A percentile compares a stretch with the other conserved stretches of the same genome.
These are phyloP conservation scores for Daedaleopsis nitida DNA, from an alignment of 768 basidiomycete species.

Conservation along the genomic window DNA sequence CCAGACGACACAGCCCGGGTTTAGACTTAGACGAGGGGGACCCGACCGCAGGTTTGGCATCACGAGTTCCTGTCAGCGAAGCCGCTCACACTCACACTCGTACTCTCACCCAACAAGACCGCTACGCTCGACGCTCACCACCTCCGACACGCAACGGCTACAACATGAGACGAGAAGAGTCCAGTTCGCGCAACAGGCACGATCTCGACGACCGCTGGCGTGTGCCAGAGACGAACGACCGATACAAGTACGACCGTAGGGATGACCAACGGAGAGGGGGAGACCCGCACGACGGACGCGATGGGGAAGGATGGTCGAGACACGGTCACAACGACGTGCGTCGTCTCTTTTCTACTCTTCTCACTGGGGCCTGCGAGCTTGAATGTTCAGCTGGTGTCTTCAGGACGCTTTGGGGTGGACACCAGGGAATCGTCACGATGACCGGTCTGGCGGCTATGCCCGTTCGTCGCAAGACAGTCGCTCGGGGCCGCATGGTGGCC, in stretches of 20 bases:
- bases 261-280: conserved; percentile 15
- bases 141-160: conserved; percentile 48
- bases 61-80: conserved; percentile 16
- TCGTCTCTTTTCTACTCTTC: not conserved
- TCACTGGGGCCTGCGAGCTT: not conserved
- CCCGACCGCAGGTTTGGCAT: conserved; percentile 20
- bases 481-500: not conserved
- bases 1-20: conserved; percentile 15
- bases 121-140: conserved; percentile 34
- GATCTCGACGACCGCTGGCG: conserved; percentile 55
- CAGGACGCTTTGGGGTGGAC: conserved; percentile 16
- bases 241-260: conserved; percentile 11
- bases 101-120: conserved; percentile 28
- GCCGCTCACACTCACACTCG: conserved; percentile 5
- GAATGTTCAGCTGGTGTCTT: conserved; percentile 9
- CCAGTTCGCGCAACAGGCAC: conserved; percentile 50
- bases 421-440: conserved; percentile 12
- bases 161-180: conserved; percentile 48
- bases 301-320: conserved; percentile 16
- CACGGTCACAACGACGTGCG: conserved; percentile 18
- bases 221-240: conserved; percentile 39
- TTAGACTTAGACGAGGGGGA: conserved; percentile 10
- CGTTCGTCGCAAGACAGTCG: conserved; percentile 13
- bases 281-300: conserved; percentile 14
- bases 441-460: conserved; percentile 15